Evolutionary conservation across 129 eudicot genomes (phyloP).

Genomic region (Heracleum sosnowskyi): DNA sequence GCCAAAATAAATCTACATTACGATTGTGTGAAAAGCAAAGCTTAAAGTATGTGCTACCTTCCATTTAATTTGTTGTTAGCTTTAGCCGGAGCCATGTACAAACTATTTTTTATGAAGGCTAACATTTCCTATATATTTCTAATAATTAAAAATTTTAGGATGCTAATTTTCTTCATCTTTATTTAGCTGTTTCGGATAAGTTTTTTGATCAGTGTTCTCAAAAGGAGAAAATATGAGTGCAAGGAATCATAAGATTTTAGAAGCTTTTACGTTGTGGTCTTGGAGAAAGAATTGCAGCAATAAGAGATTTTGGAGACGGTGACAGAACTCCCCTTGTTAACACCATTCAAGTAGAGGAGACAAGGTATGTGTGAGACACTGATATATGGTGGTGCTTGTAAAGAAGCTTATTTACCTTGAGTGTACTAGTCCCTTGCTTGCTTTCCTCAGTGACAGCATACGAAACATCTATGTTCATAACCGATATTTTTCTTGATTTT

Average conservation of each 20-base stretch:
- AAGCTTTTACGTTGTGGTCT: neutral
- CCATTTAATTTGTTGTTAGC: neutral
- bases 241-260: no score
- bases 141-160: neutral
- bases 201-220: constrained; percentile 54
- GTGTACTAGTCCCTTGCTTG: neutral
- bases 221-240: constrained; percentile 40
- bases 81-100: neutral
- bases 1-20: constrained; percentile 63
- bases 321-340: no score
- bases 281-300: neutral
- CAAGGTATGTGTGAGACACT: no score
- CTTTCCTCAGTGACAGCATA: no score
- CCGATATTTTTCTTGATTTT: no score
- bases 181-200: constrained; percentile 31
- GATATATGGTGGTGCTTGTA: no score
- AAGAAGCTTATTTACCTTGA: no score
- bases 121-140: neutral
- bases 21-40: constrained; percentile 66
- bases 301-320: neutral
- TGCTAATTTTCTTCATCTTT: neutral
- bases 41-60: constrained; percentile 43
- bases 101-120: neutral
- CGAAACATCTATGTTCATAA: no score
- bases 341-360: no score